A percentile compares a stretch with the other conserved stretches of the same genome.
Evolutionary conservation across 371 early-diverging fungal genomes (phyloP).

Genomic region (Lichtheimia ornata): DNA sequence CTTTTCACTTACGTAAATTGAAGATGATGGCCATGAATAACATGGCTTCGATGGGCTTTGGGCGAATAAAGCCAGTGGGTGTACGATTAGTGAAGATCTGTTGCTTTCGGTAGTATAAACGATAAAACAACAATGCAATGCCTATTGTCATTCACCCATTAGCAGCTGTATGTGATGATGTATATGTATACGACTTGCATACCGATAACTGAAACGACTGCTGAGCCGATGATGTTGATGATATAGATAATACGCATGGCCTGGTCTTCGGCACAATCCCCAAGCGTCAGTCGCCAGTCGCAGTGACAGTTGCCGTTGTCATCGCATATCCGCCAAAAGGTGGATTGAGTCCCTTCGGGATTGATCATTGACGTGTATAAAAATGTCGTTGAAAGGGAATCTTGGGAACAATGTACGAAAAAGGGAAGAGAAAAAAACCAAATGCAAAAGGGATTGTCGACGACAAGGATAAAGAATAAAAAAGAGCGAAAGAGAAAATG

Average conservation of each 20-base stretch:
- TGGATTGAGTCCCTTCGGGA: conserved; percentile 14
- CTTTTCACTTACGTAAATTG: conserved; percentile 26
- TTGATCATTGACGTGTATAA: conserved; percentile 2
- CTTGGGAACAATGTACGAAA: conserved; percentile 11
- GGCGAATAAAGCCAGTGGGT: conserved; percentile 28
- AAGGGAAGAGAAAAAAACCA: background rate
- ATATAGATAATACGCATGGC: conserved; percentile 29
- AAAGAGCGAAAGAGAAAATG: too few species aligned
- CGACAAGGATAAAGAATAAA: too few species aligned
- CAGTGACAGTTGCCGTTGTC: conserved; percentile 32
- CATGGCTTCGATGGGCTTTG: conserved; percentile 41
- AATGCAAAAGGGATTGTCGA: background rate
- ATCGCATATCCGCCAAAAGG: conserved; percentile 38
- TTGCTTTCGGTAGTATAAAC: conserved; percentile 21
- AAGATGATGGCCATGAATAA: conserved; percentile 31
- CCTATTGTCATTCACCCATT: conserved; percentile 7
- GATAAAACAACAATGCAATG: conserved; percentile 18
- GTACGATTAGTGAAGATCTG: conserved; percentile 24
- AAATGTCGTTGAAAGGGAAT: background rate
- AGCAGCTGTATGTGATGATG: background rate
- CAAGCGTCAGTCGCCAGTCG: conserved; percentile 36
- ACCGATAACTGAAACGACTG: conserved; percentile 26
- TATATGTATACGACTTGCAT: background rate
- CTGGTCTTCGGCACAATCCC: conserved; percentile 24
- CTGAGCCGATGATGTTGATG: conserved; percentile 23